Conservation (phyloP, 495 filamentous ascomycete species). For the Saxispiralis lemnorum region DNA sequence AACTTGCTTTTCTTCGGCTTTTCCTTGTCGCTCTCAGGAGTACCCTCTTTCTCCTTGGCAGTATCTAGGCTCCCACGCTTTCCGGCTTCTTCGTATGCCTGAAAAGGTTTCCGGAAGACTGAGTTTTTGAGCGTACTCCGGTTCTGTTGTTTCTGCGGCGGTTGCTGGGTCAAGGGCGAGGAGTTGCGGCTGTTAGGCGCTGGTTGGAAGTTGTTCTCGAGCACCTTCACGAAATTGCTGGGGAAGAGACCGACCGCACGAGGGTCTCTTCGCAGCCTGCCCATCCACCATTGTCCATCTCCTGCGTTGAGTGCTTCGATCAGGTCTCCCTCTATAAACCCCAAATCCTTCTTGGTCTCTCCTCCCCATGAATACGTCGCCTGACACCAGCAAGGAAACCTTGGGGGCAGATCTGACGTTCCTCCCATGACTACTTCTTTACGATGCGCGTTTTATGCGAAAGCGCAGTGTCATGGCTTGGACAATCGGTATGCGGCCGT, state of each 20-base stretch:
- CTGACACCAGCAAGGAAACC: slow-evolving; percentile 90
- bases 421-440: slow-evolving; percentile 5
- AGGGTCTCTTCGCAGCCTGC: slow-evolving; percentile 67
- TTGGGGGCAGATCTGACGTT: slow-evolving; percentile 40
- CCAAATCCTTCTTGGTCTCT: slow-evolving; percentile 86
- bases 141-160: slow-evolving; percentile 7
- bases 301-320: slow-evolving; percentile 97
- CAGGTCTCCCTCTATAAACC: slow-evolving; percentile 91
- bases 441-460: too few relatives aligned
- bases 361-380: slow-evolving; percentile 95
- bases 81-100: slow-evolving; percentile 36
- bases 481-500: too few relatives aligned
- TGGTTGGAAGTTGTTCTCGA: slow-evolving; percentile 62
- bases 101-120: slow-evolving; percentile 50
- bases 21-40: slow-evolving; percentile 9
- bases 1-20: slow-evolving; percentile 20
- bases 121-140: slow-evolving; percentile 35
- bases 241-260: slow-evolving; percentile 82
- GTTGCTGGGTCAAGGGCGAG: slow-evolving; percentile 49
- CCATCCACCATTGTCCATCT: slow-evolving; percentile 97
- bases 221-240: slow-evolving; percentile 87
- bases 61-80: slow-evolving; percentile 17
- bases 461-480: too few relatives aligned
- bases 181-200: slow-evolving; percentile 51
- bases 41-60: slow-evolving; percentile 9